phyloP scores from a whole-genome alignment of 257 asterid species.

The Scutellaria minor region DNA sequence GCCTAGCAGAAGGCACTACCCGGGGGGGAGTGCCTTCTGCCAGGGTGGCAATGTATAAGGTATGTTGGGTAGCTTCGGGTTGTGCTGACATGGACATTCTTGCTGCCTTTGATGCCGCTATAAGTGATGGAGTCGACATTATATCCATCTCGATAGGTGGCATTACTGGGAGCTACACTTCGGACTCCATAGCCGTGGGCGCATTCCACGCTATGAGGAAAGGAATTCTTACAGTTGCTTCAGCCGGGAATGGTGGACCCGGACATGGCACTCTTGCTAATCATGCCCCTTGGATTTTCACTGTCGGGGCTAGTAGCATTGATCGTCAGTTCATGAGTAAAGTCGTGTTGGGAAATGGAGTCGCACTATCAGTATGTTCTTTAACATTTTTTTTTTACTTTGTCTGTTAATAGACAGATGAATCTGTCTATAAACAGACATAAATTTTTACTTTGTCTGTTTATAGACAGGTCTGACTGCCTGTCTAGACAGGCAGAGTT shows the following conservation, averaged over 20 bases:
- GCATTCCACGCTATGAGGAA: constrained; percentile 80
- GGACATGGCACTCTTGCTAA: constrained; percentile 51
- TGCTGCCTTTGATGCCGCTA: constrained; percentile 91
- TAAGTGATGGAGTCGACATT: constrained; percentile 84
- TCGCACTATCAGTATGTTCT: constrained; percentile 57
- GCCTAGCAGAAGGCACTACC: constrained; percentile 82
- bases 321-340: constrained; percentile 71
- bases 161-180: constrained; percentile 50
- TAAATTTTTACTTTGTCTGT: too few species aligned
- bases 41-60: constrained; percentile 87
- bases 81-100: constrained; percentile 88
- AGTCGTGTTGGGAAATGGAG: constrained; percentile 72
- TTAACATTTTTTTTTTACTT: neutral
- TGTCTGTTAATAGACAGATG: neutral
- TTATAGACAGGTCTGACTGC: too few species aligned
- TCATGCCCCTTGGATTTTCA: constrained; percentile 90
- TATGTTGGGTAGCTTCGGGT: constrained; percentile 71
- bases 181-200: constrained; percentile 77
- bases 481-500: too few species aligned
- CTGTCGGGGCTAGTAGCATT: constrained; percentile 88
- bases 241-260: constrained; percentile 91
- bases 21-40: constrained; percentile 93
- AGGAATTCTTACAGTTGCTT: constrained; percentile 80
- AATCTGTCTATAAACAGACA: too few species aligned
- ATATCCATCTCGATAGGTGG: constrained; percentile 91